Base-by-base conservation (phyloP, 2,329 filamentous ascomycete species). In the Fusarium sp. region DNA sequence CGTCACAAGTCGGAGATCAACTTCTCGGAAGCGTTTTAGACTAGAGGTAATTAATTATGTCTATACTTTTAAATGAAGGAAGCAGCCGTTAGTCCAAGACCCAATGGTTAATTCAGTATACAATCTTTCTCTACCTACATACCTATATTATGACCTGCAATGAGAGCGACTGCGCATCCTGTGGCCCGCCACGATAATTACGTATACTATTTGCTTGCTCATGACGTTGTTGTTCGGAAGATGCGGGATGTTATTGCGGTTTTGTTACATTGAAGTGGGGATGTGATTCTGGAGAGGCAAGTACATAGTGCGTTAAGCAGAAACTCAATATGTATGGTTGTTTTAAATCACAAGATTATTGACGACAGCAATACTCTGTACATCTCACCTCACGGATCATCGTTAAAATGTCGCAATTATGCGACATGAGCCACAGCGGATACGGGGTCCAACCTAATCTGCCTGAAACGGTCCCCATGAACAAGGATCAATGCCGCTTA, bases 391-490 rank as follows among this genome's bases (percentile, higher is more conserved):
- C 23, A 39, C 23, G 22, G 30, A 35, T 33, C 30, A 23, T 19
- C 14, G 30, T 37, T 13, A n/a, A 48, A 13, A 30, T 43, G 20
- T 23, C n/a, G n/a, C 23, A 39, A 41, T 53, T 40, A 58, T 14
- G 23, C 23, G 15, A 33, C 30, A 59, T 37, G 54, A 49, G 40
- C 27, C 43, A 61, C 39, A 32, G 55, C 57, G 49, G 49, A 69
- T 51, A 46, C 52, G 56, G 62, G 45, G 44, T 43, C 43, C 47
- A 40, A 63, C 39, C 37, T 68, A 62, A 69, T 63, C 62, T 65
- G 37, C 40, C 32, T 68, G 66, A 68, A 69, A 69, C 66, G 49
- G 35, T 44, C 46, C 30, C 17, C 50, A 32, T 43, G 17, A 52
- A 43, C 66, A 55, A 65, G 56, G 61, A 43, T 33, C 20, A 37